Evolutionary conservation across 2,329 filamentous ascomycete genomes (phyloP).

Genomic region (Fusarium sp.): DNA sequence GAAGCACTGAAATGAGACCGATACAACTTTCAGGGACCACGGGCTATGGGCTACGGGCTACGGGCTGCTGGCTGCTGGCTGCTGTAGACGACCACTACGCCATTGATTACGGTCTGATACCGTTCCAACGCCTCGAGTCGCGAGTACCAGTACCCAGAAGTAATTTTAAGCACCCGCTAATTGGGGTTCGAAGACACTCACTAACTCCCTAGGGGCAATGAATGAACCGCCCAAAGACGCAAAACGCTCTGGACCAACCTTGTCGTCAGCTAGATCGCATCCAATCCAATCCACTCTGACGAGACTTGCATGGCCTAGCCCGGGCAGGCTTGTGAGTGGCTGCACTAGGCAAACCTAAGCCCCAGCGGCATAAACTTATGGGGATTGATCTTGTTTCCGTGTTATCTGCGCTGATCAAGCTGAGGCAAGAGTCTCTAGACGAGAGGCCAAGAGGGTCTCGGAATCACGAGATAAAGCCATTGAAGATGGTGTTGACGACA

Average conservation of each 20-base stretch:
- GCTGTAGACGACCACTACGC: background rate
- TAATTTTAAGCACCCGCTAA: conserved; percentile 24
- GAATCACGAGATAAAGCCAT: background rate
- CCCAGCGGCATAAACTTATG: conserved; percentile 13
- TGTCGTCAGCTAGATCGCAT: conserved; percentile 30
- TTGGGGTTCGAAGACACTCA: background rate
- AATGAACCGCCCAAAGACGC: conserved; percentile 6
- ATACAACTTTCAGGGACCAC: background rate
- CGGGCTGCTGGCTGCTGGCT: background rate
- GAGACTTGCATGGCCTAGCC: conserved; percentile 23
- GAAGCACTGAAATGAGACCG: background rate
- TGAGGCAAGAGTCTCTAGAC: background rate
- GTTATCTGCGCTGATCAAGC: conserved; percentile 30
- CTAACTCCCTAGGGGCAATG: background rate
- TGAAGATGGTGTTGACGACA: background rate
- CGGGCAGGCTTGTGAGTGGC: conserved; percentile 24
- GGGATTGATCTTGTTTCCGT: conserved; percentile 32
- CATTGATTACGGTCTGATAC: background rate
- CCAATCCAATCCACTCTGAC: conserved; percentile 9
- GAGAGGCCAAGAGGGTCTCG: background rate
- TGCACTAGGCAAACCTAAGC: conserved; percentile 17
- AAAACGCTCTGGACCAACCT: conserved; percentile 35
- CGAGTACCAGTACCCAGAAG: conserved; percentile 1
- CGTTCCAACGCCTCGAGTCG: background rate
- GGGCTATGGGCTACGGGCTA: background rate